Evolutionary conservation across 2,329 filamentous ascomycete genomes (phyloP).

Genomic region (Hypoxylon sp.): DNA sequence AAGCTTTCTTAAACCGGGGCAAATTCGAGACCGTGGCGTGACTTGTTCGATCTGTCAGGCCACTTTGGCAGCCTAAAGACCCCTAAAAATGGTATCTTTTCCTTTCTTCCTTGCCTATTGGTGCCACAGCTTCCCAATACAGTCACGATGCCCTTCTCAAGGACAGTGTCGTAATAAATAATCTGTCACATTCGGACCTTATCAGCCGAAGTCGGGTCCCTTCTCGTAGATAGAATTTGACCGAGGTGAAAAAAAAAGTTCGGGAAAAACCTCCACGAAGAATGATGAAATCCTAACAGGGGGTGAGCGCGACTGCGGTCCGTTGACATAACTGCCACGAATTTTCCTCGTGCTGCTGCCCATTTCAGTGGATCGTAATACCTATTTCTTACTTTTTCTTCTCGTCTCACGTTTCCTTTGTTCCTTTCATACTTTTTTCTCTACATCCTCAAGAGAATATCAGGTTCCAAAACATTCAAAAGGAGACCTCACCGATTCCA

Average conservation of each 20-base stretch:
- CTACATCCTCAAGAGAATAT: conserved; percentile 26
- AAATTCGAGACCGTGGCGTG: conserved; percentile 40
- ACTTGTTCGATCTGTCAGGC: conserved; percentile 43
- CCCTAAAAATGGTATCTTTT: conserved; percentile 43
- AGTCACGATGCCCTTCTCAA: conserved; percentile 35
- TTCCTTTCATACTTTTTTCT: conserved; percentile 14
- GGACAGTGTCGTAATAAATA: conserved; percentile 38
- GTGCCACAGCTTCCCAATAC: conserved; percentile 44
- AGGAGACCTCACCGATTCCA: conserved; percentile 23
- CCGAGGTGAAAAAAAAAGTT: conserved; percentile 42
- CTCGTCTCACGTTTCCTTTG: conserved; percentile 25
- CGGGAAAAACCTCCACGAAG: conserved; percentile 46
- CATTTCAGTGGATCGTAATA: conserved; percentile 26
- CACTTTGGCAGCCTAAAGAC: conserved; percentile 47
- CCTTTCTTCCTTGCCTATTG: conserved; percentile 38
- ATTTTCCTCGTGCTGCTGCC: conserved; percentile 27
- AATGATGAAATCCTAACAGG: conserved; percentile 43
- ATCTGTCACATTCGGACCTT: conserved; percentile 40
- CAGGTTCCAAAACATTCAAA: conserved; percentile 27
- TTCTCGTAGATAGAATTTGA: conserved; percentile 40
- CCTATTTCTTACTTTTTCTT: conserved; percentile 27
- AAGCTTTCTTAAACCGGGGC: conserved; percentile 46
- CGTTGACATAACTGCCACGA: conserved; percentile 36
- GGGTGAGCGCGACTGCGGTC: conserved; percentile 34
- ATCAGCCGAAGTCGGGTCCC: conserved; percentile 41